Conservation (phyloP, 2,329 filamentous ascomycete species). For the Xylariaceae sp. region DNA sequence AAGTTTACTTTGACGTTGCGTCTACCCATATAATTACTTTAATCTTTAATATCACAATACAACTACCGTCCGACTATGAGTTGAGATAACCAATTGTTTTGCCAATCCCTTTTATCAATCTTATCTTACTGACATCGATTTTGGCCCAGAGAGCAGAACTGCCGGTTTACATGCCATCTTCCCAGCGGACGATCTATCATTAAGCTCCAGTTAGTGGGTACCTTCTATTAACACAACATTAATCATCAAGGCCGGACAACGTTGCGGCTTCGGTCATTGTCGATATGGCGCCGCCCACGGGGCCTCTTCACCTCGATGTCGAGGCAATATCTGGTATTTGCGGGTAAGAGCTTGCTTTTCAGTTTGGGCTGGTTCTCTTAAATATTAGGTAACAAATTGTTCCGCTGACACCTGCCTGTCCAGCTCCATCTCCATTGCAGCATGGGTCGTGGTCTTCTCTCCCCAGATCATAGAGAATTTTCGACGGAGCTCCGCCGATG, state of each 20-base stretch:
- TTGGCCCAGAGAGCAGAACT: too few relatives aligned
- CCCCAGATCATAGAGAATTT: slow-evolving; percentile 98
- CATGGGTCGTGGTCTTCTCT: slow-evolving; percentile 97
- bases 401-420: slow-evolving; percentile 20
- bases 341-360: slow-evolving; percentile 60
- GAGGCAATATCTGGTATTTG: slow-evolving; percentile 92
- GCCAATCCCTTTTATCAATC: too few relatives aligned
- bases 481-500: slow-evolving; percentile 81
- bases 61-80: too few relatives aligned
- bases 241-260: neutral
- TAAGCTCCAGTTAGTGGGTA: neutral
- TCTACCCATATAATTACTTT: too few relatives aligned
- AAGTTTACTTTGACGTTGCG: too few relatives aligned
- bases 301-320: slow-evolving; percentile 75
- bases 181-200: slow-evolving; percentile 4
- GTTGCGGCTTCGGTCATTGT: slow-evolving; percentile 3
- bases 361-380: neutral
- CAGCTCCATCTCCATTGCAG: slow-evolving; percentile 93
- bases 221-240: slow-evolving; percentile 1
- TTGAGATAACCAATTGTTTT: too few relatives aligned
- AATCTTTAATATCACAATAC: too few relatives aligned
- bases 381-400: neutral
- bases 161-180: neutral
- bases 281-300: slow-evolving; percentile 60
- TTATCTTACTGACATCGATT: too few relatives aligned